Base-by-base conservation (phyloP, 2,329 filamentous ascomycete genomes). In the Hyphodiscus sp. region DNA sequence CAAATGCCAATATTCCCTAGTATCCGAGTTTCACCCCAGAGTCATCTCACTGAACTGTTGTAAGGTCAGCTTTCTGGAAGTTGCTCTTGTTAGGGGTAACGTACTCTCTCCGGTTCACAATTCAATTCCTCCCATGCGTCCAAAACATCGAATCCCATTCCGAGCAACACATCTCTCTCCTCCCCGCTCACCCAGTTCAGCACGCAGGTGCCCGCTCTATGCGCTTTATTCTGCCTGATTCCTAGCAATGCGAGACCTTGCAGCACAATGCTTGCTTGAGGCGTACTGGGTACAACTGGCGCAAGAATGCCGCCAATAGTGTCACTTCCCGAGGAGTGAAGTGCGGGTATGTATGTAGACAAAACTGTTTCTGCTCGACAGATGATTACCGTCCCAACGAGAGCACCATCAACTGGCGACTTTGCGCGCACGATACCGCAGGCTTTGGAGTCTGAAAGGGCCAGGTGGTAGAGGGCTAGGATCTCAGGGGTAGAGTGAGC, bases 101-200 rank as follows among this genome's bases (percentile, higher is more conserved):
- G 70, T 54, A 80, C 77, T 65, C 72, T 75, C 18, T 80, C 78
- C 2, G 73, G 72, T 19, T 86, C 82, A 59, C 78, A 80, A 55
- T 83, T 87, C 50, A 94, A 80, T 69, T 95, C 88, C 64, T 95
- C 89, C 68, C 91, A 95, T 42, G 79, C 85, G 70, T 92, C 86
- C 58, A 91, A 72, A 45, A 88, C 80, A 58, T 83, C 82, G 65
- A 95, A 95, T 1, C 89, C 89, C 86, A 95, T 89, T 0, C 82
- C 82, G 52, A 84, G 76, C 54, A 95, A 73, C 38, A 85, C 82
- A 68, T 94, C 89, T 50, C 63, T 60, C 54, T 65, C 60, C 13
- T 66, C 63, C 0, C 62, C 63, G 18, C 57, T 47, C 20, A 67
- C 63, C 64, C 63, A 67, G 66, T 86, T 83, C 58, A 87, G 70